Percentiles rank a stretch among this genome's conserved stretches.
Evolutionary conservation across 2,329 filamentous ascomycete species (phyloP).

Genomic region (Neonectria hederae): DNA sequence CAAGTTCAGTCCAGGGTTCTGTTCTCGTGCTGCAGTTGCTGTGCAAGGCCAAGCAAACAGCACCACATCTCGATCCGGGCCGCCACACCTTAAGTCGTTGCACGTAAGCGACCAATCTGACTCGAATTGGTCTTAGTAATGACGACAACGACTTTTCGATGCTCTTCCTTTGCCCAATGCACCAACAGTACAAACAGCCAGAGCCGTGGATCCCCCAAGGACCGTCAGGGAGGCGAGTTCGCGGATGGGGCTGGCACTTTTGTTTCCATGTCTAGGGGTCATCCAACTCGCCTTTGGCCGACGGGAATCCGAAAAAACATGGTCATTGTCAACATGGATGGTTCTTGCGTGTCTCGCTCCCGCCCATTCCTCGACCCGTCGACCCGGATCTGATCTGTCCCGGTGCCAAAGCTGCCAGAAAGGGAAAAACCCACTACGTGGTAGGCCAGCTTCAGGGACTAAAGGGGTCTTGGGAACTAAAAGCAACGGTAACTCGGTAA

Average conservation of each 20-base stretch:
- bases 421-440: background rate
- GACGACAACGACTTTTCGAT: constrained; percentile 22
- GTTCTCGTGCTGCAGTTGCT: background rate
- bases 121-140: constrained; percentile 4
- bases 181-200: background rate
- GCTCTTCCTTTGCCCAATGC: background rate
- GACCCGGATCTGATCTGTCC: background rate
- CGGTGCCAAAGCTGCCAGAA: background rate
- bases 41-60: background rate
- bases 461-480: background rate
- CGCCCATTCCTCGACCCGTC: background rate
- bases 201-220: background rate
- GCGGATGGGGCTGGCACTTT: too few relatives aligned
- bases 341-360: background rate
- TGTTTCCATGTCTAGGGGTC: background rate
- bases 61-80: constrained; percentile 11
- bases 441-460: background rate
- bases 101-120: background rate
- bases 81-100: constrained; percentile 17
- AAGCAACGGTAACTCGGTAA: background rate
- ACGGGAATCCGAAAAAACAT: too few relatives aligned
- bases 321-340: too few relatives aligned
- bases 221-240: too few relatives aligned
- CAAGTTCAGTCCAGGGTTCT: background rate
- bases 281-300: background rate